Evolutionary conservation across 139 green algal species (phyloP).

Genomic region (Chlamydomonas schloesseri): DNA sequence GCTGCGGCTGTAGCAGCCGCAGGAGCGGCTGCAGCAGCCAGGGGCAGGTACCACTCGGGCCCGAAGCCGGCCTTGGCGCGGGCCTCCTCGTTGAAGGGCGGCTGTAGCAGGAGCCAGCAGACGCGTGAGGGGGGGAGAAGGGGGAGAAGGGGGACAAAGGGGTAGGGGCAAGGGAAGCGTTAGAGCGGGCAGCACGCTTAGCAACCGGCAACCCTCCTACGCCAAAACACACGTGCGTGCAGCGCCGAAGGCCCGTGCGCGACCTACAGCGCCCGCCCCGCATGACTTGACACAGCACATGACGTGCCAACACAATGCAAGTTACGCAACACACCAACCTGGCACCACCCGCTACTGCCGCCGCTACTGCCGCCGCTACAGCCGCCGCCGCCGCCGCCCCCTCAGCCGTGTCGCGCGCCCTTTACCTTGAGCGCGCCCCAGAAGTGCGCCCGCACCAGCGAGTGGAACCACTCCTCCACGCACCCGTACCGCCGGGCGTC

Average conservation of each 20-base stretch:
- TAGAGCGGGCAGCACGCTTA: background rate
- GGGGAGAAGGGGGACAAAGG: background rate
- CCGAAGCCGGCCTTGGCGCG: constrained; percentile 78
- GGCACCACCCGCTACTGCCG: no score
- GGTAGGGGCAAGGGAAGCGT: background rate
- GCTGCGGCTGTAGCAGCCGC: no score
- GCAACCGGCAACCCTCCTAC: no score
- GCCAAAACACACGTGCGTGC: no score
- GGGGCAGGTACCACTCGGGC: constrained; percentile 79
- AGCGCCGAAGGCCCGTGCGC: no score
- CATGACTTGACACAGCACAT: no score
- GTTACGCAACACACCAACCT: no score
- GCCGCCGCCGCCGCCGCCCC: no score
- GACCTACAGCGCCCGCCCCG: no score
- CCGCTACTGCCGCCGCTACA: no score
- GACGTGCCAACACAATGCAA: no score
- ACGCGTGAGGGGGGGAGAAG: background rate
- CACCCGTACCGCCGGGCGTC: constrained; percentile 61
- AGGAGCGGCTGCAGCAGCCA: constrained; percentile 10
- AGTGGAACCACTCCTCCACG: constrained; percentile 84
- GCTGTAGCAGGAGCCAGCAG: constrained; percentile 58
- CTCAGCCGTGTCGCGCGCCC: no score
- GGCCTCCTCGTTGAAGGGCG: constrained; percentile 91
- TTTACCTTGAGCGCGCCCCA: constrained; percentile 78
- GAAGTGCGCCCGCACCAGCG: constrained; percentile 81